A percentile compares a stretch with the other conserved stretches of the same genome.
Evolutionary conservation across 495 filamentous ascomycete genomes (phyloP).

Genomic region (Astrocystis sublimbata): DNA sequence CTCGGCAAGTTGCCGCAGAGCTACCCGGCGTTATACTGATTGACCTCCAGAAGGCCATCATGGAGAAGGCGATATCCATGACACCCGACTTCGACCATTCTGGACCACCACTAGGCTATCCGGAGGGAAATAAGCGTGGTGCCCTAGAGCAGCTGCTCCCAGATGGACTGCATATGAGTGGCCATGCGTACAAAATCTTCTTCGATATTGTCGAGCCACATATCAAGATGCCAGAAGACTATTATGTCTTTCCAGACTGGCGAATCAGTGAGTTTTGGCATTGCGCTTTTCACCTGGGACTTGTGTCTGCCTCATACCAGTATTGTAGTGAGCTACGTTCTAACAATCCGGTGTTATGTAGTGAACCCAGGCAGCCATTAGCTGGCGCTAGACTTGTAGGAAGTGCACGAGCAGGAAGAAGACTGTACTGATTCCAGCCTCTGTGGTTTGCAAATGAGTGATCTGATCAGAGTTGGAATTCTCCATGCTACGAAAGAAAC

Average conservation of each 20-base stretch:
- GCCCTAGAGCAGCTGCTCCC: slow-evolving; percentile 50
- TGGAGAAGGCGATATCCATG: slow-evolving; percentile 54
- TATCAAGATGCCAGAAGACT: slow-evolving; percentile 37
- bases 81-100: slow-evolving; percentile 43
- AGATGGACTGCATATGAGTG: slow-evolving; percentile 56
- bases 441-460: not conserved
- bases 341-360: slow-evolving; percentile 1
- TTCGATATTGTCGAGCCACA: slow-evolving; percentile 45
- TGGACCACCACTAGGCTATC: slow-evolving; percentile 44
- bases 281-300: not conserved
- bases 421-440: not conserved
- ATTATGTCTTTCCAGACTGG: slow-evolving; percentile 47
- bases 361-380: slow-evolving; percentile 17
- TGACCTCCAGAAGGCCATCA: slow-evolving; percentile 74
- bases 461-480: too few species aligned
- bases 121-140: slow-evolving; percentile 42
- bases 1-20: slow-evolving; percentile 62
- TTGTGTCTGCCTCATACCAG: not conserved
- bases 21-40: slow-evolving; percentile 62
- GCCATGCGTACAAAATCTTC: slow-evolving; percentile 51
- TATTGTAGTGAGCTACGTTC: not conserved
- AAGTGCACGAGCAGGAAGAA: not conserved
- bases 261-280: slow-evolving; percentile 25
- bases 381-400: not conserved
- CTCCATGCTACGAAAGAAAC: too few species aligned